Evolutionary conservation across 2,329 filamentous ascomycete genomes (phyloP), one percentile per base, ranked within the genome.

Genomic region (Fusarium lateritium): DNA sequence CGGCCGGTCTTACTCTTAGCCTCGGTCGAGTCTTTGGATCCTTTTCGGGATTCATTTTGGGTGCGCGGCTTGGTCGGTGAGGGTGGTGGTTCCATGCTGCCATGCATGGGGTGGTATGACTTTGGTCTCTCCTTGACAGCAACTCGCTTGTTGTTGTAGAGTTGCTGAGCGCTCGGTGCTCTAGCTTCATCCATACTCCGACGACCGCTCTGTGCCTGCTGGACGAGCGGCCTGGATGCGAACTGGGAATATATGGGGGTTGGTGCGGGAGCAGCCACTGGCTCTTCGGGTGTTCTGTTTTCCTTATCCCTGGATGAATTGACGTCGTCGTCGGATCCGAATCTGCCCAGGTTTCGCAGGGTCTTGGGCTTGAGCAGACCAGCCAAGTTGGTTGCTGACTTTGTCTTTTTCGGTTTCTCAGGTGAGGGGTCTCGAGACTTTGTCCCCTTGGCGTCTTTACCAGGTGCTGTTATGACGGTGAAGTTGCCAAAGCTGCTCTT

Each of bases 231-330:
- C 43, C 76, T 76, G 21, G 73, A 73, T 15, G 78, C 73, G 76
- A 95, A 96, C 74, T 96, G 91, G 15, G 92, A 88, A 84, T 93
- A 97, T 57, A 95, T 94, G 24, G 94, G 94, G 3, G 92, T 89
- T 19, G 87, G 84, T 19, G 62, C 55, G 21, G 61, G 40, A 24
- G 47, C 34, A 6, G 64, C 42, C 59, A 38, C 60, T 43, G 56
- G 67, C 67, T 75, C 75, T 22, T 75, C 72, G 2, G 92, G 93
- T 33, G 87, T 90, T 55, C 85, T 86, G 77, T 97, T 97, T 79
- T 97, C 94, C 80, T 97, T 97, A 78, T 95, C 91, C 73, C 88
- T 91, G 28, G 79, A 79, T 40, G 81, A 78, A 39, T 82, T 83
- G 24, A 83, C 79, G 54, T 85, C 83, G 8, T 88, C 86, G 14